These are phyloP conservation scores for Pseudodiploospora longispora DNA, from an alignment of 2,329 filamentous ascomycete genomes.

Conservation along the genomic window DNA sequence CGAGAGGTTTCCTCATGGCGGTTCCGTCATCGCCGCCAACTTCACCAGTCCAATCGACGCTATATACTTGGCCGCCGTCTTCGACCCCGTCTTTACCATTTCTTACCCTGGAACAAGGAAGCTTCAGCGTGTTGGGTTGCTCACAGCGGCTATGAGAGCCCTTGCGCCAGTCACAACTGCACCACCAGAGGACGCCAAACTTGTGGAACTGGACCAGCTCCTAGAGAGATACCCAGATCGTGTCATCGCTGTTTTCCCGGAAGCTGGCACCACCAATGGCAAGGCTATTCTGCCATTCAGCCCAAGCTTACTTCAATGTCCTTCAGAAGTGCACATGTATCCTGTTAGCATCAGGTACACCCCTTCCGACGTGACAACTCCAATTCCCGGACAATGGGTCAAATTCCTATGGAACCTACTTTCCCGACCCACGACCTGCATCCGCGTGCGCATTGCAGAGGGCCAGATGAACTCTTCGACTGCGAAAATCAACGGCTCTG, in stretches of 20 bases:
- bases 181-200: conserved; percentile 35
- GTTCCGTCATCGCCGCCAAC: conserved; percentile 79
- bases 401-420: conserved; percentile 81
- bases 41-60: conserved; percentile 91
- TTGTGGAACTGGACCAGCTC: conserved; percentile 57
- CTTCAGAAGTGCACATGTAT: conserved; percentile 68
- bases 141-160: conserved; percentile 65
- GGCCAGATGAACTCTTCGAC: conserved; percentile 48
- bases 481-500: conserved; percentile 26
- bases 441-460: conserved; percentile 84
- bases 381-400: conserved; percentile 65
- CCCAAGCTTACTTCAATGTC: conserved; percentile 63
- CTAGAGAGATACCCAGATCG: conserved; percentile 61
- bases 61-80: conserved; percentile 89
- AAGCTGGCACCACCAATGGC: conserved; percentile 91
- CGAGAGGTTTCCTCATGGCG: conserved; percentile 67
- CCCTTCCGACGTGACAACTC: conserved; percentile 82
- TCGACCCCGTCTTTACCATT: conserved; percentile 88
- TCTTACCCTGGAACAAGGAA: conserved; percentile 68
- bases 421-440: conserved; percentile 76
- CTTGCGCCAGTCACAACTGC: conserved; percentile 50
- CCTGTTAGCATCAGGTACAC: conserved; percentile 86
- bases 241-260: conserved; percentile 81
- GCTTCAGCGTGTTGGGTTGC: conserved; percentile 69
- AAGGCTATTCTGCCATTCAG: conserved; percentile 80